phyloP scores from a whole-genome alignment of 2,329 filamentous ascomycete genomes.

The Sarocladium brachiariae region DNA sequence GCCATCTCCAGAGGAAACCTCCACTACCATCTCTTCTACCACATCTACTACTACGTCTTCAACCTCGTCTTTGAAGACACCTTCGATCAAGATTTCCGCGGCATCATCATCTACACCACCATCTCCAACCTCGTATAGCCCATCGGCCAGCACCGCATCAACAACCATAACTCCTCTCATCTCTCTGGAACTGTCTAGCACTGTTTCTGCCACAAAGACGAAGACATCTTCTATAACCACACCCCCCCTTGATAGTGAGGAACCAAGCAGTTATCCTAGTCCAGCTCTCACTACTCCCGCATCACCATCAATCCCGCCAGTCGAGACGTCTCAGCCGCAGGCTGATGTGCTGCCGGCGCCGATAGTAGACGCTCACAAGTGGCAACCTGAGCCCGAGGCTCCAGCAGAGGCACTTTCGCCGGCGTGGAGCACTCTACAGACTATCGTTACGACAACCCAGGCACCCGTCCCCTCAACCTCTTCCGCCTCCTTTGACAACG shows the following conservation, averaged over 20 bases:
- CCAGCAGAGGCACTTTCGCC: background rate
- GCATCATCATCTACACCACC: background rate
- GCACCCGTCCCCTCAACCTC: conserved; percentile 14
- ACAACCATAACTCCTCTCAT: no score
- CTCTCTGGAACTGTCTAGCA: no score
- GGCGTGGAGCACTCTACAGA: background rate
- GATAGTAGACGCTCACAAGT: background rate
- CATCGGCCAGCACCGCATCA: background rate
- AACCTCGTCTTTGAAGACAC: no score
- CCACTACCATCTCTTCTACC: background rate
- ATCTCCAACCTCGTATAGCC: no score
- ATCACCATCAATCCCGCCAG: conserved; percentile 1
- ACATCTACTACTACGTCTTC: conserved; percentile 5
- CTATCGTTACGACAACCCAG: background rate
- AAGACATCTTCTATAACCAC: no score
- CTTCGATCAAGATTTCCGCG: no score
- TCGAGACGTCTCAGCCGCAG: background rate
- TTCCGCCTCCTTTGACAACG: conserved; percentile 32
- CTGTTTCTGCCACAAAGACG: no score
- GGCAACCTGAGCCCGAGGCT: background rate
- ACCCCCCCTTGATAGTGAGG: no score
- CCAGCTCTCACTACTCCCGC: background rate
- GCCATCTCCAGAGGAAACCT: background rate
- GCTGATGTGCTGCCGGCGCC: background rate
- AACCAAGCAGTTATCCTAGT: no score